Conservation (phyloP, 2,329 filamentous ascomycete species). For the Microdochium nivale region DNA sequence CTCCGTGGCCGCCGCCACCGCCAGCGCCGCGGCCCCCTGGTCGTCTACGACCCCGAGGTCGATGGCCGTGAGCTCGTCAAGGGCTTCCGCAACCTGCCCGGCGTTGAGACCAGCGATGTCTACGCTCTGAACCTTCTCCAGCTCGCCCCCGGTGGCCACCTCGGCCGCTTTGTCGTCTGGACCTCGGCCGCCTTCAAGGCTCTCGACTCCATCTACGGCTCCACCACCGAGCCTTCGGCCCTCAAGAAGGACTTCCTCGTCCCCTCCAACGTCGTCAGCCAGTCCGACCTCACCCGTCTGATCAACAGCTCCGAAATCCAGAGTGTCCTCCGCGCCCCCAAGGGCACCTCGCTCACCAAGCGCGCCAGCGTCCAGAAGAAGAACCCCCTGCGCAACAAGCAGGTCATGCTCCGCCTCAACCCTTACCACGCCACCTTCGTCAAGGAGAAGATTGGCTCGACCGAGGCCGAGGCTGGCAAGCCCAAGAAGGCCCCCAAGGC, state of each 20-base stretch:
- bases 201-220: constrained; percentile 94
- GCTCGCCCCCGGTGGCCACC: constrained; percentile 96
- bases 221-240: constrained; percentile 77
- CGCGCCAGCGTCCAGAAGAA: constrained; percentile 94
- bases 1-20: constrained; percentile 91
- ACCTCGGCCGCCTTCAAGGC: constrained; percentile 94
- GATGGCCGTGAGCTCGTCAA: constrained; percentile 91
- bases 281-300: constrained; percentile 91
- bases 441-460: constrained; percentile 74
- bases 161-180: constrained; percentile 99
- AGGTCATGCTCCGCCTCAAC: constrained; percentile 97
- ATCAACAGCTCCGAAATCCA: constrained; percentile 99
- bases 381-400: constrained; percentile 99
- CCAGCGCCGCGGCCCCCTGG: constrained; percentile 94
- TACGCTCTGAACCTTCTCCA: constrained; percentile 96
- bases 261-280: constrained; percentile 82
- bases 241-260: constrained; percentile 99
- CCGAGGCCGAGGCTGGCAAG: constrained; percentile 56
- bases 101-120: constrained; percentile 93
- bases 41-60: constrained; percentile 93
- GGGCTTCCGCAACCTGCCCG: constrained; percentile 98
- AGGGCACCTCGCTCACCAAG: constrained; percentile 86
- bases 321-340: constrained; percentile 85
- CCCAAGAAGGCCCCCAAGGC: constrained; percentile 28
- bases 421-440: constrained; percentile 89